Conservation (phyloP, 768 basidiomycete genomes). For the Leccinum arenicola region DNA sequence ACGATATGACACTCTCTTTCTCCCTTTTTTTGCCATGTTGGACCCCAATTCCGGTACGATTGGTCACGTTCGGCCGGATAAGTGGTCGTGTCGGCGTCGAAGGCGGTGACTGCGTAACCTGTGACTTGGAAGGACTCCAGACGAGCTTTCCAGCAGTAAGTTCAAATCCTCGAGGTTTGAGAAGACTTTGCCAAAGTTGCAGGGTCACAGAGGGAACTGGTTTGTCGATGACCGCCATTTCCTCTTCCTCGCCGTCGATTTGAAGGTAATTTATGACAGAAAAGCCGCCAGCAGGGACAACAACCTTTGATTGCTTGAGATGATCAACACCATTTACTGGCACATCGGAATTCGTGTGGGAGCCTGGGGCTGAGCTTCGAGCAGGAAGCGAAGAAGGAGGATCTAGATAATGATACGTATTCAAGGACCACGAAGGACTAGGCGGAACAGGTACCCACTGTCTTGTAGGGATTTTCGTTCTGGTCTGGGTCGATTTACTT, state of each 20-base stretch:
- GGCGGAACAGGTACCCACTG: conserved; percentile 12
- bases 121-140: conserved; percentile 55
- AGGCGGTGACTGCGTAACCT: conserved; percentile 19
- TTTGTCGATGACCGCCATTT: conserved; percentile 53
- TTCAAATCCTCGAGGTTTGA: conserved; percentile 66
- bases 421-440: background rate
- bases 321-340: conserved; percentile 14
- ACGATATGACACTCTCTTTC: conserved; percentile 47
- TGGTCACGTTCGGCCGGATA: background rate
- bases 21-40: conserved; percentile 16
- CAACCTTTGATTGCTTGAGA: conserved; percentile 18
- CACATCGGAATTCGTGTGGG: conserved; percentile 13
- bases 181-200: conserved; percentile 68
- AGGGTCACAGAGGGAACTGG: conserved; percentile 62
- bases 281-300: conserved; percentile 15
- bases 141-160: conserved; percentile 55
- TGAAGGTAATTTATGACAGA: conserved; percentile 21
- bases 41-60: background rate
- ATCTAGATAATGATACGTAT: conserved; percentile 6
- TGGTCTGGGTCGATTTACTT: conserved; percentile 57
- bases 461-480: conserved; percentile 41
- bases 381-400: conserved; percentile 8
- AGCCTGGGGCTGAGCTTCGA: conserved; percentile 15
- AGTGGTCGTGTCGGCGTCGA: conserved; percentile 16
- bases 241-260: conserved; percentile 43